phyloP scores from a whole-genome alignment of 352 stramenopile genomes.

The Globisporangium megalacanthum region DNA sequence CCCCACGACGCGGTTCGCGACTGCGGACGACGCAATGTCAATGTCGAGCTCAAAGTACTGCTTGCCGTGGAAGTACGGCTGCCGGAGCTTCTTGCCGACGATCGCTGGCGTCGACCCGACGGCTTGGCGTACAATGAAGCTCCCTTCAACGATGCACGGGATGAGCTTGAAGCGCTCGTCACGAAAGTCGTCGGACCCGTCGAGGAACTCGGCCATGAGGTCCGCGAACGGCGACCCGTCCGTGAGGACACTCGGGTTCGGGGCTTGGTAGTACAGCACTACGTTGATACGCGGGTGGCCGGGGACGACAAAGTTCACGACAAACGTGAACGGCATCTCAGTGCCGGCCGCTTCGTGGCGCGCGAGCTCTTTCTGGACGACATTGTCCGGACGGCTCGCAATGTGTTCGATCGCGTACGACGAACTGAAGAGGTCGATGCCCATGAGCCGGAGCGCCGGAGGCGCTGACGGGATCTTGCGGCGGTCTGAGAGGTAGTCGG shows the following conservation, averaged over 20 bases:
- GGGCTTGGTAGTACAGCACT: constrained; percentile 69
- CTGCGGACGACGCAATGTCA: constrained; percentile 64
- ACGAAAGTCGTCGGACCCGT: constrained; percentile 68
- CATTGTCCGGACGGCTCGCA: constrained; percentile 46
- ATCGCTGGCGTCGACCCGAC: constrained; percentile 67
- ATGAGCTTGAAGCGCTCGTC: constrained; percentile 84
- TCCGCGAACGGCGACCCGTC: constrained; percentile 61
- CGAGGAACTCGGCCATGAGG: constrained; percentile 69
- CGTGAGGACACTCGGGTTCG: constrained; percentile 39
- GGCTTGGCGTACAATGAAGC: constrained; percentile 75
- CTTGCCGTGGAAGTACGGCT: constrained; percentile 52
- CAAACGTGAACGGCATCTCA: constrained; percentile 74
- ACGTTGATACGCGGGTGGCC: constrained; percentile 54
- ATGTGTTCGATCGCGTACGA: constrained; percentile 56
- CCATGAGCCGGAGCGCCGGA: constrained; percentile 60
- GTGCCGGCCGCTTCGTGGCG: constrained; percentile 52
- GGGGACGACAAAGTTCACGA: constrained; percentile 74
- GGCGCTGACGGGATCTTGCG: constrained; percentile 70
- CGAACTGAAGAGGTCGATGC: constrained; percentile 59
- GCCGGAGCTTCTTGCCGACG: constrained; percentile 71
- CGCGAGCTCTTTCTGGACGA: constrained; percentile 53
- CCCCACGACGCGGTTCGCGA: constrained; percentile 70
- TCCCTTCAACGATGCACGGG: constrained; percentile 72
- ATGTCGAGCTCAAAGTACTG: constrained; percentile 78
- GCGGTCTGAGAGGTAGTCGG: constrained; percentile 61